A percentile compares a stretch with the other conserved stretches of the same genome.
phyloP scores from a whole-genome alignment of 2,329 filamentous ascomycete species.

The Colletotrichum phormii region DNA sequence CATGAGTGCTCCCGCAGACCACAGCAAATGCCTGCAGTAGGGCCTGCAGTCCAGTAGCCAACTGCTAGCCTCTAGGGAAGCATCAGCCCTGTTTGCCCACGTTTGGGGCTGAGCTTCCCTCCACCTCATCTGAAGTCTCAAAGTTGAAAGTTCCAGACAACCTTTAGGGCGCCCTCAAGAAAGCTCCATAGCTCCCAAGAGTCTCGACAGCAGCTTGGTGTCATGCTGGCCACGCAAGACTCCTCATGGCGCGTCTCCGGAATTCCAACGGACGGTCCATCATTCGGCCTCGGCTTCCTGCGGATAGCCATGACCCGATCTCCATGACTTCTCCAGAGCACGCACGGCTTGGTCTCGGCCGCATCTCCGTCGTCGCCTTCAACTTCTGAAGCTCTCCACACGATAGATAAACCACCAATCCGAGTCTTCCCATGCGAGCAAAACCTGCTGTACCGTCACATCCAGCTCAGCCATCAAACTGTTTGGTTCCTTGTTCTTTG shows the following conservation, averaged over 20 bases:
- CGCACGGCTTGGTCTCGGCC: conserved; percentile 1
- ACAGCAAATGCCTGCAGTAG: no score
- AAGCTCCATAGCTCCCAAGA: not conserved
- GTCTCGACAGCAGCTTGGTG: not conserved
- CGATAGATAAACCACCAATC: not conserved
- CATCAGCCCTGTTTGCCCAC: conserved; percentile 22
- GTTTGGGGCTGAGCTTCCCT: conserved; percentile 35
- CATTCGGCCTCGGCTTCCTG: not conserved
- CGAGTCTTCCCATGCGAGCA: not conserved
- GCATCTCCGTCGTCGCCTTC: not conserved
- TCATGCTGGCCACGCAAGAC: conserved; percentile 21
- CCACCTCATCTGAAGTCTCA: conserved; percentile 21
- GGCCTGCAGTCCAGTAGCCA: not conserved
- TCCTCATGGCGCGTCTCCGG: conserved; percentile 12
- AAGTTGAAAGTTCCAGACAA: conserved; percentile 18
- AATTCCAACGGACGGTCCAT: not conserved
- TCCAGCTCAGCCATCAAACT: not conserved
- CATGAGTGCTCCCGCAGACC: no score
- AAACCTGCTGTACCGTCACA: not conserved
- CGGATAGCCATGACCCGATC: conserved; percentile 24
- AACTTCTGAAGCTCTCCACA: not conserved
- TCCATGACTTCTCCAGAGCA: conserved; percentile 2
- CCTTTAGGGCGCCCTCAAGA: not conserved
- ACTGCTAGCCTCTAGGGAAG: not conserved
- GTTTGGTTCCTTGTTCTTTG: not conserved